Conservation (phyloP, 139 green algal species). For the Micractinium sp. region DNA sequence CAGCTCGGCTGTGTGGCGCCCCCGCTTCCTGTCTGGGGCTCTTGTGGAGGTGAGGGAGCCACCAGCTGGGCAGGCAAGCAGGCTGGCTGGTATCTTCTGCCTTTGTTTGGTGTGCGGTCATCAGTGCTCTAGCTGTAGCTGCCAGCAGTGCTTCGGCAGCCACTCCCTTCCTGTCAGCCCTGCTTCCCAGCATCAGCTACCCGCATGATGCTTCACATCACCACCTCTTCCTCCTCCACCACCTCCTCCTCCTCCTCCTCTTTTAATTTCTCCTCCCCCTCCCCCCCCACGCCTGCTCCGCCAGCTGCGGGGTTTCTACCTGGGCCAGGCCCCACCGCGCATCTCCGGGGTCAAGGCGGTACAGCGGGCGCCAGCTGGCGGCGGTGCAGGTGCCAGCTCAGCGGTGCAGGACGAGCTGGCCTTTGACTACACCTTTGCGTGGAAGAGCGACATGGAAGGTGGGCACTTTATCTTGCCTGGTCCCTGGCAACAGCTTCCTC, state of each 20-base stretch:
- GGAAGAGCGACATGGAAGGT: constrained; percentile 26
- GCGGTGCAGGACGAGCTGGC: constrained; percentile 4
- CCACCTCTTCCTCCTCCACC: neutral
- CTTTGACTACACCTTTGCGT: constrained; percentile 17
- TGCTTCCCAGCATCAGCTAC: neutral
- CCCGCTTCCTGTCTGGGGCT: neutral
- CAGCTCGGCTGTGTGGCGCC: constrained; percentile 2
- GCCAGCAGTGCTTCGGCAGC: neutral
- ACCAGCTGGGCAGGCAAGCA: neutral
- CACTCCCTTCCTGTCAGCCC: no score
- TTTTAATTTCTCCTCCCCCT: neutral
- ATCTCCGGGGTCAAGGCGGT: neutral
- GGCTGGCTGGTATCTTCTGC: neutral
- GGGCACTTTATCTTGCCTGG: neutral
- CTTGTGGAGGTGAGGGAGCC: neutral
- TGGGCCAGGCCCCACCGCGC: constrained; percentile 1
- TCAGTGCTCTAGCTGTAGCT: neutral
- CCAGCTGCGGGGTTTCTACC: constrained; percentile 7
- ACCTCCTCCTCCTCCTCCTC: neutral
- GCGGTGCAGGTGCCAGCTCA: neutral
- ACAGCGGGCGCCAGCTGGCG: neutral
- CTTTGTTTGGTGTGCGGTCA: neutral
- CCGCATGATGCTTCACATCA: neutral
- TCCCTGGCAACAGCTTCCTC: no score
- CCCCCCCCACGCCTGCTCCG: neutral